phyloP scores from a whole-genome alignment of 2,329 filamentous ascomycete genomes.

The Botrytis tulipae region DNA sequence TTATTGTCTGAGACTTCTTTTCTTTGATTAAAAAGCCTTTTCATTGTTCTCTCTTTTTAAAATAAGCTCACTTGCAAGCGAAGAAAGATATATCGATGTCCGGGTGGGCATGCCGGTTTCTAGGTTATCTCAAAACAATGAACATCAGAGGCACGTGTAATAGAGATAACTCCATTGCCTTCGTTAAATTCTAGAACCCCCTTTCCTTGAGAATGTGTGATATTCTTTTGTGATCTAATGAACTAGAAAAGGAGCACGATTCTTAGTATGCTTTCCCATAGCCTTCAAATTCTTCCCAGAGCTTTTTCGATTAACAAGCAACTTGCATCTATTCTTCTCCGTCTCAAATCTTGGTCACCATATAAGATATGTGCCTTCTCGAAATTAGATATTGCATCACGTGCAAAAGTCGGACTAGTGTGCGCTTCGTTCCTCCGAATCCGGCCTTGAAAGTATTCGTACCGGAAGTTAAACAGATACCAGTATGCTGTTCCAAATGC shows the following conservation, averaged over 20 bases:
- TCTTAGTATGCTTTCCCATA: background rate
- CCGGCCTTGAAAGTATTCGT: background rate
- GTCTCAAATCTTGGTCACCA: background rate
- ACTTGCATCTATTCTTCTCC: background rate
- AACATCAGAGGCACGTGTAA: background rate
- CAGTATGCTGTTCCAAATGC: slow-evolving; percentile 5
- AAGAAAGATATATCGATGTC: background rate
- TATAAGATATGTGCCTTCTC: slow-evolving; percentile 12
- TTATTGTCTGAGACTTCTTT: slow-evolving; percentile 7
- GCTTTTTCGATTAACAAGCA: background rate
- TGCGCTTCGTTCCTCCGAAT: slow-evolving; percentile 9
- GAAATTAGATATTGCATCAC: slow-evolving; percentile 13
- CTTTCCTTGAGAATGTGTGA: background rate
- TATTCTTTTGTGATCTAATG: slow-evolving; percentile 5
- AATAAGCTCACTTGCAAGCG: background rate
- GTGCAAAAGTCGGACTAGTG: background rate
- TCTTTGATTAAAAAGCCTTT: background rate
- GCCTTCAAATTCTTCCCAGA: background rate
- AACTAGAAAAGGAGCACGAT: background rate
- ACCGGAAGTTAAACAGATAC: slow-evolving; percentile 16
- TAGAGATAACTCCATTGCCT: background rate
- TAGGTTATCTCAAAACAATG: background rate
- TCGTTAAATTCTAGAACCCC: slow-evolving; percentile 7
- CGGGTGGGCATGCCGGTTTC: slow-evolving; percentile 1
- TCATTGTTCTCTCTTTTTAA: background rate